Percentiles rank a stretch among this genome's conserved stretches.
These are phyloP conservation scores for Ilyonectria mors-panacis DNA, from an alignment of 2,329 filamentous ascomycete species.

Conservation along the genomic window DNA sequence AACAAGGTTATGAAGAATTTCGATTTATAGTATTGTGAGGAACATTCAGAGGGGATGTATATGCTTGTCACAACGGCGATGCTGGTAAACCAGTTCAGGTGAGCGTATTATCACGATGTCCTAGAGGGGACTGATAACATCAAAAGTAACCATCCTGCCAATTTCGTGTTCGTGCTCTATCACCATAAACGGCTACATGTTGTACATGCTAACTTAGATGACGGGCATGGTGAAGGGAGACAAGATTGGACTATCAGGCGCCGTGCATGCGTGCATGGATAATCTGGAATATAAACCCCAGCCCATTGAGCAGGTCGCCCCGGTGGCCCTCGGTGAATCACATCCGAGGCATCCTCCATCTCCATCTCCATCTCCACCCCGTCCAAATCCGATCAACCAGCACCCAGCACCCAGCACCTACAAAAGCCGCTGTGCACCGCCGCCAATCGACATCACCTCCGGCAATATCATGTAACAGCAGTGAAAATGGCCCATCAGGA, in stretches of 20 bases:
- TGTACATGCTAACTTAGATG: background rate
- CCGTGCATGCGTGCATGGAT: background rate
- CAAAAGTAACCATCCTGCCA: too few species aligned
- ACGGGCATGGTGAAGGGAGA: background rate
- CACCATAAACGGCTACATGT: background rate
- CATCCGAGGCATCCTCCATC: slow-evolving; percentile 12
- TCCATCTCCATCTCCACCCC: slow-evolving; percentile 10
- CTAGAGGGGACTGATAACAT: too few species aligned
- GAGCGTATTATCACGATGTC: too few species aligned
- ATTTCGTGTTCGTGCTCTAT: too few species aligned
- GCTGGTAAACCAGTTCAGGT: too few species aligned
- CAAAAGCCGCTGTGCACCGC: slow-evolving; percentile 5
- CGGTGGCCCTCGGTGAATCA: background rate
- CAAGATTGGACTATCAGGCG: background rate
- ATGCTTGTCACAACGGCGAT: too few species aligned
- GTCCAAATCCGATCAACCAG: background rate
- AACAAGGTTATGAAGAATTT: too few species aligned
- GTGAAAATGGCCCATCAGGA: slow-evolving; percentile 16
- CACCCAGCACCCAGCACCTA: background rate
- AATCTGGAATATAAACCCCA: background rate
- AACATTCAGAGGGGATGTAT: too few species aligned
- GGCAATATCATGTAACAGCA: slow-evolving; percentile 19
- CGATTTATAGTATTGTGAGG: too few species aligned
- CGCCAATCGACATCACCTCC: background rate
- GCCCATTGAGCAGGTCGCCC: background rate